Percentiles rank a stretch among this genome's conserved stretches.
phyloP scores from a whole-genome alignment of 2,329 filamentous ascomycete genomes.

The Nemania sp. region DNA sequence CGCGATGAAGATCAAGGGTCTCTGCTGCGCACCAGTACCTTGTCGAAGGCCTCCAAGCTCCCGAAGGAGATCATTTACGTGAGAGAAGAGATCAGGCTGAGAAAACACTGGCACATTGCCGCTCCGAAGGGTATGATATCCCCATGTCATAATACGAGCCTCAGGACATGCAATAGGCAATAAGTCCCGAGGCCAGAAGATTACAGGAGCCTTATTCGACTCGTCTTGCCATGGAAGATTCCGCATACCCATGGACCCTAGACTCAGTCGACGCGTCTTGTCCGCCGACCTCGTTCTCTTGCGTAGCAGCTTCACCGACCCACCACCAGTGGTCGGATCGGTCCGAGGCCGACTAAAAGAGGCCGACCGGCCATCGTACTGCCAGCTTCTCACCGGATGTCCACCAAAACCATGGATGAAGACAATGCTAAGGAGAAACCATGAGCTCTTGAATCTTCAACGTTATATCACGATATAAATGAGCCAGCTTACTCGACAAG shows the following conservation, averaged over 20 bases:
- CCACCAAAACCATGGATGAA: constrained; percentile 39
- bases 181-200: constrained; percentile 36
- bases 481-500: constrained; percentile 31
- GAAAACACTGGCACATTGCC: constrained; percentile 17
- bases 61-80: constrained; percentile 29
- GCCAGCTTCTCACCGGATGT: constrained; percentile 37
- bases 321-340: neutral
- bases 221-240: constrained; percentile 6
- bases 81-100: constrained; percentile 33
- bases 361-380: constrained; percentile 17
- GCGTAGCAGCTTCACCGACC: constrained; percentile 16
- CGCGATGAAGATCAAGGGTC: constrained; percentile 33
- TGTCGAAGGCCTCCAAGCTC: constrained; percentile 22
- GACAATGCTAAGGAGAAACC: constrained; percentile 20
- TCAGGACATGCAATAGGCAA: constrained; percentile 29
- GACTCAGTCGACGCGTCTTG: neutral
- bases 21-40: constrained; percentile 7
- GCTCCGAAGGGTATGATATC: constrained; percentile 30
- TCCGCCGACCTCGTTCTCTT: constrained; percentile 22
- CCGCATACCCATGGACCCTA: neutral
- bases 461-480: neutral
- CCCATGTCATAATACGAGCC: constrained; percentile 36
- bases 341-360: neutral
- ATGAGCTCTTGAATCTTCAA: constrained; percentile 6
- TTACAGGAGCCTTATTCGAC: neutral